Conservation (phyloP, 2,329 filamentous ascomycete species). For the Aspergillus sergii region DNA sequence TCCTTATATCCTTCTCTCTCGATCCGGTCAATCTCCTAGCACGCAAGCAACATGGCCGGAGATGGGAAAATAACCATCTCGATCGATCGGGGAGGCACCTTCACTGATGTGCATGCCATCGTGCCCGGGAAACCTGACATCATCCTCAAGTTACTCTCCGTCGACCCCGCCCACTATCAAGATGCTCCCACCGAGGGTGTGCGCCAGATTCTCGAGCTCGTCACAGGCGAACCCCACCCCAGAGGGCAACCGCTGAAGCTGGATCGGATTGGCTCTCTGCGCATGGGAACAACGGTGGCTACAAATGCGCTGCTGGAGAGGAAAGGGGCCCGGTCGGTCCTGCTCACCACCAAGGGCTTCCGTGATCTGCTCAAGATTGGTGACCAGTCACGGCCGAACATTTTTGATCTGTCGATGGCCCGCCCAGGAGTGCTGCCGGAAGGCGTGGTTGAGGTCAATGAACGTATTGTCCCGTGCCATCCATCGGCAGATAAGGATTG, state of each 20-base stretch:
- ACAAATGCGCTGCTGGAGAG: slow-evolving; percentile 88
- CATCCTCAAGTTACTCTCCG: slow-evolving; percentile 44
- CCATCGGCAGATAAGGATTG: slow-evolving; percentile 65
- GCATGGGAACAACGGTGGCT: slow-evolving; percentile 93
- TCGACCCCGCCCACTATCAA: slow-evolving; percentile 43
- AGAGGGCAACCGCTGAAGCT: slow-evolving; percentile 39
- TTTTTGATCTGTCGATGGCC: slow-evolving; percentile 84
- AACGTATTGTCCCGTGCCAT: slow-evolving; percentile 78
- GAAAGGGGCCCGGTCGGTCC: slow-evolving; percentile 83
- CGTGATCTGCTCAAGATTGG: slow-evolving; percentile 85
- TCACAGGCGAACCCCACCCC: slow-evolving; percentile 38
- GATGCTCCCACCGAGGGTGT: slow-evolving; percentile 74
- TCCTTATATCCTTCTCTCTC: neutral
- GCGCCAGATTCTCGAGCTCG: slow-evolving; percentile 65
- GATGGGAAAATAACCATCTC: slow-evolving; percentile 39
- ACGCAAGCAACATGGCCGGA: slow-evolving; percentile 25
- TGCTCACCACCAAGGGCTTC: slow-evolving; percentile 87
- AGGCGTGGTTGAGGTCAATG: slow-evolving; percentile 80
- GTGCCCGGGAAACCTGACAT: slow-evolving; percentile 41
- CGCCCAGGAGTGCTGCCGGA: slow-evolving; percentile 87
- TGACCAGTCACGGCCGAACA: slow-evolving; percentile 84
- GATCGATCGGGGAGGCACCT: slow-evolving; percentile 45
- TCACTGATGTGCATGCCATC: slow-evolving; percentile 43
- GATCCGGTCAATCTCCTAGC: neutral
- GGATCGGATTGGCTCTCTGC: slow-evolving; percentile 57